These are phyloP conservation scores for Gonium pectorale DNA, from an alignment of 139 green algal genomes.

Conservation along the genomic window DNA sequence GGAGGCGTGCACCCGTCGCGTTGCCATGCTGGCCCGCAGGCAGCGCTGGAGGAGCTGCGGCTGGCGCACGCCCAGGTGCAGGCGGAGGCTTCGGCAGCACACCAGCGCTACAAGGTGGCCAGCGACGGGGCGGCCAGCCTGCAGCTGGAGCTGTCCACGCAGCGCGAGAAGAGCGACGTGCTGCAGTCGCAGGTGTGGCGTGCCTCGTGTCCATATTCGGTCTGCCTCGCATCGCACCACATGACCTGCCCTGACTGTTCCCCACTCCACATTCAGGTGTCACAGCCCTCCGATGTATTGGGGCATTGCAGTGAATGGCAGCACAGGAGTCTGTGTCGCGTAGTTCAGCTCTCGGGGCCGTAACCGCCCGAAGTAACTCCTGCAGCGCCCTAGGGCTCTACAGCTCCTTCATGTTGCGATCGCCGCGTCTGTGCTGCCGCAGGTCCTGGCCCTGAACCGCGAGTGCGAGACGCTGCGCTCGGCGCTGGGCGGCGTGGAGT, in stretches of 20 bases:
- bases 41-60: slow-evolving; percentile 35
- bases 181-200: slow-evolving; percentile 11
- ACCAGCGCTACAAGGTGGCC: slow-evolving; percentile 24
- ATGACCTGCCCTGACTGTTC: too few relatives aligned
- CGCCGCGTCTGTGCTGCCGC: not conserved
- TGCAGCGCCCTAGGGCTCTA: too few relatives aligned
- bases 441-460: slow-evolving; percentile 1
- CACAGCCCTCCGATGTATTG: too few relatives aligned
- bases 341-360: too few relatives aligned
- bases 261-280: too few relatives aligned
- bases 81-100: slow-evolving; percentile 24
- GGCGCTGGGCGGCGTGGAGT: slow-evolving; percentile 55
- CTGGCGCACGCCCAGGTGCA: slow-evolving; percentile 17
- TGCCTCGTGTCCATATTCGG: not conserved
- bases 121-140: slow-evolving; percentile 15
- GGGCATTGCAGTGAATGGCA: too few relatives aligned
- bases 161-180: slow-evolving; percentile 44
- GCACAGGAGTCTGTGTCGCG: too few relatives aligned
- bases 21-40: too few relatives aligned
- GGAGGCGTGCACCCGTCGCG: too few relatives aligned
- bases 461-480: slow-evolving; percentile 53
- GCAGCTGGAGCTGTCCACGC: slow-evolving; percentile 48
- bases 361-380: too few relatives aligned
- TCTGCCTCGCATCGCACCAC: too few relatives aligned
- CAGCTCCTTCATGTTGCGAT: not conserved